Base-by-base conservation (phyloP, 148 eudicot genomes). In the Chenopodium formosanum region DNA sequence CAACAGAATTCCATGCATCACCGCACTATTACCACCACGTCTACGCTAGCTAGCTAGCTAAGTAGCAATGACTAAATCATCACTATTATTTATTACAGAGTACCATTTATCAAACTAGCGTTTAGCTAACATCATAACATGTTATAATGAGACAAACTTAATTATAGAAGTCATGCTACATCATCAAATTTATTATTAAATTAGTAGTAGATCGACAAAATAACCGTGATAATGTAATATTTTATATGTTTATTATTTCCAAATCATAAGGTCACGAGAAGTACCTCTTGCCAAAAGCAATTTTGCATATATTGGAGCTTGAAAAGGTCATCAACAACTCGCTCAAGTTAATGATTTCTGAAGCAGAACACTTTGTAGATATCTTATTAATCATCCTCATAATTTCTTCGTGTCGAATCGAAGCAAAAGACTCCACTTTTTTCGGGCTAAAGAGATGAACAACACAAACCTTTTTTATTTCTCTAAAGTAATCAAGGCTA, bases 211-310 rank as follows among this genome's bases (percentile, higher is more conserved):
- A 58, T 1, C 1, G 2, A 58, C 1, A 17, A 1, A 58, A 14
- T 58, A 19, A 19, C 6, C 4, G 32, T 27, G 16, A 23, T 7
- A 58, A 19, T 17, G 20, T 56, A 19, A 14, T 0, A 5, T 14
- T 19, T 16, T 14, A 56, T 14, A 19, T 56, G 63, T 14, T 0
- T 17, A 56, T 50, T 50, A 10, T 3, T 48, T 9, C 11, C 53
- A 50, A 50, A 50, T 50, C 53, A 50, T 11, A 50, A 50, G 12
- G 16, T 56, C 62, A 3, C 2, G 2, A 62, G 10, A 62, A 22
- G 31, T 73, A 74, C 77, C 77, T 50, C 40, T 74, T 74, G 64
- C 77, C 64, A 31, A 74, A 74, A 50, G 64, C 65, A 17, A 56
- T 74, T 14, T 64, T 74, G 65, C 77, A 74, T 52, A 74, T 74